A percentile compares a stretch with the other conserved stretches of the same genome.
These are phyloP conservation scores for California macrophylla DNA, from an alignment of 441 rosid species.

Conservation along the genomic window DNA sequence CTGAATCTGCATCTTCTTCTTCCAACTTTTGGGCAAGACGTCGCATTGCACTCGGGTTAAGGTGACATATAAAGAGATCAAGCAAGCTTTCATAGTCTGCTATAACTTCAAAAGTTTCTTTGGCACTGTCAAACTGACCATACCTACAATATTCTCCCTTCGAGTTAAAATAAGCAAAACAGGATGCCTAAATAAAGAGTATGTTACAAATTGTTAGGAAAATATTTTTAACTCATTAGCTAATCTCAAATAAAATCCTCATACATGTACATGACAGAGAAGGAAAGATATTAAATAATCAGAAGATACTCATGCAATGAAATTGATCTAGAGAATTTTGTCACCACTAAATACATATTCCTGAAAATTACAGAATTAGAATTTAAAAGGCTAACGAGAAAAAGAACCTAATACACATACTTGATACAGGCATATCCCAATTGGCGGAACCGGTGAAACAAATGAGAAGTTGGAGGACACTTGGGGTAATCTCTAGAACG, in stretches of 20 bases:
- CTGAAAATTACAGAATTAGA: background rate
- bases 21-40: constrained; percentile 94
- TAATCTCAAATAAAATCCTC: background rate
- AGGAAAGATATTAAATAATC: background rate
- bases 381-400: background rate
- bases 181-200: background rate
- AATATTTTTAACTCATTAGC: background rate
- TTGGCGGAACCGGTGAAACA: constrained; percentile 89
- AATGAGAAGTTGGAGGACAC: constrained; percentile 82
- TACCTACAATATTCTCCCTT: constrained; percentile 47
- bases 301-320: background rate
- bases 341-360: background rate
- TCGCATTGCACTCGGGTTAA: constrained; percentile 97
- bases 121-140: constrained; percentile 88
- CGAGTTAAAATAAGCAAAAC: constrained; percentile 11
- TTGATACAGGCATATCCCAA: constrained; percentile 94
- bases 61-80: constrained; percentile 94
- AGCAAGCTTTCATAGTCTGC: constrained; percentile 92
- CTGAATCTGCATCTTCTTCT: constrained; percentile 82
- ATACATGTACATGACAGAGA: background rate
- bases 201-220: background rate
- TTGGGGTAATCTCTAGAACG: constrained; percentile 98
- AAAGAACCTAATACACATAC: constrained; percentile 34
- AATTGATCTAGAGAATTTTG: background rate
- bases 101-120: constrained; percentile 96